A percentile compares a stretch with the other conserved stretches of the same genome.
These are phyloP conservation scores for Septoria linicola DNA, from an alignment of 2,329 filamentous ascomycete genomes.

Conservation along the genomic window DNA sequence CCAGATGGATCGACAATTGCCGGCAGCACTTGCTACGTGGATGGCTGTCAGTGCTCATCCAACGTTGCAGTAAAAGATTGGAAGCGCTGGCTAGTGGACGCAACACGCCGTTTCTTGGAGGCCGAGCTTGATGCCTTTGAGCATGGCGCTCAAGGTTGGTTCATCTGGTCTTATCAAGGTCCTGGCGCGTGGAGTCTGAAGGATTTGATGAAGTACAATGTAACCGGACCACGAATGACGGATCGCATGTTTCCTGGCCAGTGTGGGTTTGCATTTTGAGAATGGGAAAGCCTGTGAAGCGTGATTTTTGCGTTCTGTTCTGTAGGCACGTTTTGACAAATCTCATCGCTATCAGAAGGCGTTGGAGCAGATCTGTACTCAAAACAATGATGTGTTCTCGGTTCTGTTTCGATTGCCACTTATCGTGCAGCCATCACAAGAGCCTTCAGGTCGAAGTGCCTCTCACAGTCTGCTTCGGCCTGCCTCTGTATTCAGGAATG, in stretches of 20 bases:
- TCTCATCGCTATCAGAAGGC: too few relatives aligned
- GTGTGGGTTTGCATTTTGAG: constrained; percentile 15
- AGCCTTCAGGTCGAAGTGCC: too few relatives aligned
- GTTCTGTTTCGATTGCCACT: too few relatives aligned
- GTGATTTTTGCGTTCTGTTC: too few relatives aligned
- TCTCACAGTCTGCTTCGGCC: too few relatives aligned
- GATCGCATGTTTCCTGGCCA: constrained; percentile 32
- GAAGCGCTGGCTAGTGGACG: constrained; percentile 40
- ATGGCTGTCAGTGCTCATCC: constrained; percentile 42
- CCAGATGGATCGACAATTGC: constrained; percentile 41
- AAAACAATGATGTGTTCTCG: too few relatives aligned
- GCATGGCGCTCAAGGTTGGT: constrained; percentile 42
- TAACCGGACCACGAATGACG: constrained; percentile 42
- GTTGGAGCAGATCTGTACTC: too few relatives aligned
- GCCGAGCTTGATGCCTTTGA: constrained; percentile 49
- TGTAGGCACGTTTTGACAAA: too few relatives aligned
- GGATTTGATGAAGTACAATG: constrained; percentile 41
- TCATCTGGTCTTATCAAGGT: constrained; percentile 47
- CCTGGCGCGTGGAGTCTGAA: constrained; percentile 46
- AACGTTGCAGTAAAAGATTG: constrained; percentile 40
- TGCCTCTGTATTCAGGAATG: too few relatives aligned
- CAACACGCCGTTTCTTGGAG: constrained; percentile 44
- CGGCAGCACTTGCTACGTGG: constrained; percentile 35
- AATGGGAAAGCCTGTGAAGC: too few relatives aligned
- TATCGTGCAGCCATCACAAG: too few relatives aligned